Evolutionary conservation across 169 alveolate species (phyloP), one percentile per base, ranked within the genome.

Genomic region (Babesia caballi): DNA sequence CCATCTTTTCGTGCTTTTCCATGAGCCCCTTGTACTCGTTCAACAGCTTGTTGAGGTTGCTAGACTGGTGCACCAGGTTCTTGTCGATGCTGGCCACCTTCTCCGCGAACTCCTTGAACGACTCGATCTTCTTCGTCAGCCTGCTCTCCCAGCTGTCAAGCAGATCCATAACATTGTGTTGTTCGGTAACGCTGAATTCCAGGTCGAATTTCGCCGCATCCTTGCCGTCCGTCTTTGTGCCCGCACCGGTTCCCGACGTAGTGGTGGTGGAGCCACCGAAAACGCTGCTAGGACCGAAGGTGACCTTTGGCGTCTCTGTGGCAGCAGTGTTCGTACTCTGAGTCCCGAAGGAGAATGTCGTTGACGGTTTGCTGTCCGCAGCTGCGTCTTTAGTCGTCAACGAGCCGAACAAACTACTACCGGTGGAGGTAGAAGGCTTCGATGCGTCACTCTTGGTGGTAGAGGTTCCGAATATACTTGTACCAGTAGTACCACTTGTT

Each of bases 1-100:
- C 83, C 83, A 80, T 69, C 47, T 80, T 67, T 44, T 80, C 65
- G 33, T 69, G 83, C 42, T 65, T 80, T 73, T 80, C 88, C 33
- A 60, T 35, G 8, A 80, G 70, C 1, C 47, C 30, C 25, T 67
- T 69, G 54, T 80, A 70, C 38, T 56, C 75, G 15, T 40, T 69
- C 44, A 80, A 21, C 38, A 80, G 65, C 52, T 52, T 32, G 42
- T 80, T 67, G 28, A 80, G 57, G 63, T 80, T 70, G 47, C 40
- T 61, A 9, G 75, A 59, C 28, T 80, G 88, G 21, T 50, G 77
- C 21, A 80, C 61, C 41, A 80, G 27, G 51, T 70, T 59, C 11
- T 65, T 35, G 58, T 80, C 88, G 33, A 80, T 69, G 41, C 46
- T 52, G 12, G 82, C 68, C 15, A 80, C 77, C 73, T 67, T 69